Percentiles rank a stretch among this genome's conserved stretches.
Evolutionary conservation across 441 rosid genomes (phyloP).

Genomic region (Euphorbia celastroides): DNA sequence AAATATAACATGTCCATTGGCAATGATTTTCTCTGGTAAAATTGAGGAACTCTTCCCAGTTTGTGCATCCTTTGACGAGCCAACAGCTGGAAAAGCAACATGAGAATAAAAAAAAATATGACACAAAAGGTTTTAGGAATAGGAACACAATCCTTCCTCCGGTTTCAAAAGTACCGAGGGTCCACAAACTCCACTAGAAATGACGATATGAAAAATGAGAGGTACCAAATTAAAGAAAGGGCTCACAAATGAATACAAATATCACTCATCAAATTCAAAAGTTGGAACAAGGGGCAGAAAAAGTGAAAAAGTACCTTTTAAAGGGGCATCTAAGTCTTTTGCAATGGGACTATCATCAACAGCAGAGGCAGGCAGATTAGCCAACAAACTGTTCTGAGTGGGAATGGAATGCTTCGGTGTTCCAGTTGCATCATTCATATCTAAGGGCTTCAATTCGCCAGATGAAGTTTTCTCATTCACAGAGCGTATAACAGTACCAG

Average conservation of each 20-base stretch:
- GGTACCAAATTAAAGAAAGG: background rate
- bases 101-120: constrained; percentile 4
- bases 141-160: background rate
- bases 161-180: background rate
- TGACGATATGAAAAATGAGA: background rate
- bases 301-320: constrained; percentile 24
- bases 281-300: background rate
- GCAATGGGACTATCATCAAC: constrained; percentile 21
- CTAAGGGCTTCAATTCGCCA: constrained; percentile 25
- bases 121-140: background rate
- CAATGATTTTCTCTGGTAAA: constrained; percentile 29
- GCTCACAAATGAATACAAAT: background rate
- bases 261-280: background rate
- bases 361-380: constrained; percentile 23
- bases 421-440: constrained; percentile 27
- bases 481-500: constrained; percentile 9
- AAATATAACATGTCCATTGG: constrained; percentile 62
- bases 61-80: constrained; percentile 29
- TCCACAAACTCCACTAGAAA: background rate
- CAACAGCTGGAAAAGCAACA: constrained; percentile 24
- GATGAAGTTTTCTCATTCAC: constrained; percentile 17
- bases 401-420: constrained; percentile 23
- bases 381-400: constrained; percentile 26
- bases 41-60: constrained; percentile 28
- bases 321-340: constrained; percentile 26